phyloP scores from a whole-genome alignment of 2,329 filamentous ascomycete genomes.

The Aureobasidium musti region DNA sequence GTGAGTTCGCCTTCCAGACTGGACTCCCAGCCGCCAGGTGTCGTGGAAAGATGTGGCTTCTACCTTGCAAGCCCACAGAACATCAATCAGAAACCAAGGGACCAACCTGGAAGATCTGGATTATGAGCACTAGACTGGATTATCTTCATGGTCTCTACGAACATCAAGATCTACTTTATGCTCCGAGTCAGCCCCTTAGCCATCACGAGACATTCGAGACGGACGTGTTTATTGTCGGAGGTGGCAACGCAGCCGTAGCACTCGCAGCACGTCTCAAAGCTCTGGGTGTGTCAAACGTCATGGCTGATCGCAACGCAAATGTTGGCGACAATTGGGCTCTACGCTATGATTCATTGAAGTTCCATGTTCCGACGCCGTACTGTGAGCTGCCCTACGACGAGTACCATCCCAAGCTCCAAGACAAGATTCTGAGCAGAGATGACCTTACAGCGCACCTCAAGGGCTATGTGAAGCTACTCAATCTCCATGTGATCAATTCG shows the following conservation, averaged over 20 bases:
- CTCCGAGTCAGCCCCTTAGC: too few species aligned
- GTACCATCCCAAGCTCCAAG: constrained; percentile 19
- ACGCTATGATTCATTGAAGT: constrained; percentile 41
- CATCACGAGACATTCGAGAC: not conserved
- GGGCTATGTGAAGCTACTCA: constrained; percentile 5
- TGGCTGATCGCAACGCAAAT: constrained; percentile 43
- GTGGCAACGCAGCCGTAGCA: constrained; percentile 33
- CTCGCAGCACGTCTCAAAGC: constrained; percentile 46
- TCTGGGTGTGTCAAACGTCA: constrained; percentile 42
- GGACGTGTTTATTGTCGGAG: constrained; percentile 7
- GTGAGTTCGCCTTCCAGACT: not conserved
- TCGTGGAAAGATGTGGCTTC: not conserved
- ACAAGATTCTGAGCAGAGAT: constrained; percentile 34
- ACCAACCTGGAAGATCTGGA: constrained; percentile 9
- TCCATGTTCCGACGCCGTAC: constrained; percentile 2
- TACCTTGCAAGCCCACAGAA: not conserved
- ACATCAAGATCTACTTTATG: not conserved
- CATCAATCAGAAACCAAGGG: not conserved
- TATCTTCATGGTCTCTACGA: not conserved
- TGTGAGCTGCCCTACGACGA: constrained; percentile 4
- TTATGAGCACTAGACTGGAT: constrained; percentile 2
- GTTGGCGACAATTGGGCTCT: constrained; percentile 47
- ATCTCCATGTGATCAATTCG: not conserved
- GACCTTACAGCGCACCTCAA: constrained; percentile 31
- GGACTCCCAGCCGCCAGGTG: not conserved